A percentile compares a stretch with the other conserved stretches of the same genome.
Conservation (phyloP, 345 rosid genomes). For the Sisymbrium altissimum region DNA sequence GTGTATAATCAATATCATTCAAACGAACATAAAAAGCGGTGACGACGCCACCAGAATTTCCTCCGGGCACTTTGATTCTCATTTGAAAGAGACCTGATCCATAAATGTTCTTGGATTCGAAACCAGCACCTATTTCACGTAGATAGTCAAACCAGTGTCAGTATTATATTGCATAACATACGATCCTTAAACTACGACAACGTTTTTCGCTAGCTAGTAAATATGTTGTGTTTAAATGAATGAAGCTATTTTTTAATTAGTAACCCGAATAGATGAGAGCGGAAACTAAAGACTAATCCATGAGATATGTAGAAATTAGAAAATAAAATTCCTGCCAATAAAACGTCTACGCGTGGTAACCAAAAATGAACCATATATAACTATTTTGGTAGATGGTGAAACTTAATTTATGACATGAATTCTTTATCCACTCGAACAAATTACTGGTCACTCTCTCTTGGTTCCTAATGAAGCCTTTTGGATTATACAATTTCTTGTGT, state of each 20-base stretch:
- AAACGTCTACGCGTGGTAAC: neutral
- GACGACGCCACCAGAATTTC: constrained; percentile 60
- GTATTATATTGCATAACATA: no score
- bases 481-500: neutral
- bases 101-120: constrained; percentile 47
- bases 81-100: constrained; percentile 58
- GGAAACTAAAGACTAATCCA: no score
- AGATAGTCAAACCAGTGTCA: neutral
- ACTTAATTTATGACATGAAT: no score
- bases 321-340: neutral
- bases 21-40: constrained; percentile 62
- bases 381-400: neutral
- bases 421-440: no score
- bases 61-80: constrained; percentile 52
- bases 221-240: no score
- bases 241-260: no score
- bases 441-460: neutral
- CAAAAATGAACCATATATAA: neutral
- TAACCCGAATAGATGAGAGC: no score
- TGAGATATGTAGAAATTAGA: no score
- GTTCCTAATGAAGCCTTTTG: neutral
- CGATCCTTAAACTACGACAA: no score
- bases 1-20: neutral
- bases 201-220: no score
- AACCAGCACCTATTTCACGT: constrained; percentile 48